Evolutionary conservation across 768 basidiomycete genomes (phyloP).

Genomic region (Russula compacta): DNA sequence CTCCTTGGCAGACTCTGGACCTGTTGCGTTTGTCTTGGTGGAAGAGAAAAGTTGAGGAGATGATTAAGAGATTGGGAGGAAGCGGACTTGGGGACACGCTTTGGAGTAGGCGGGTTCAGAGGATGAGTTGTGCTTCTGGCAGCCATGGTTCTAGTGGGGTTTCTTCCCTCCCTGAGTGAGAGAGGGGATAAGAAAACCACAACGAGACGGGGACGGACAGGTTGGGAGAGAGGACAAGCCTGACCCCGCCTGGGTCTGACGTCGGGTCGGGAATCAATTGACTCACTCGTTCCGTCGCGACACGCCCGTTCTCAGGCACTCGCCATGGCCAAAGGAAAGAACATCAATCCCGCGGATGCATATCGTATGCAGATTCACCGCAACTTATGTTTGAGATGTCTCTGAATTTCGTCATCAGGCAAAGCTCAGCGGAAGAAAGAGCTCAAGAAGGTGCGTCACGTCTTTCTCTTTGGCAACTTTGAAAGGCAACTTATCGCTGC

Average conservation of each 20-base stretch:
- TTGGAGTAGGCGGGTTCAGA: constrained; percentile 34
- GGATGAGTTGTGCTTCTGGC: constrained; percentile 23
- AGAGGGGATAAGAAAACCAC: constrained; percentile 33
- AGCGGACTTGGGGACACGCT: constrained; percentile 61
- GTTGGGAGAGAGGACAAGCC: constrained; percentile 16
- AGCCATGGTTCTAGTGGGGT: constrained; percentile 24
- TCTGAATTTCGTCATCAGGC: constrained; percentile 39
- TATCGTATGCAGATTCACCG: constrained; percentile 49
- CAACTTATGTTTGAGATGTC: background rate
- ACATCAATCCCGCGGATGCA: constrained; percentile 89
- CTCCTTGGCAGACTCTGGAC: constrained; percentile 55
- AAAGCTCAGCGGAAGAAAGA: constrained; percentile 93
- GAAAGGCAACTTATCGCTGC: background rate
- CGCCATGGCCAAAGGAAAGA: constrained; percentile 83
- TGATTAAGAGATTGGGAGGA: constrained; percentile 65
- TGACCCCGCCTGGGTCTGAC: background rate
- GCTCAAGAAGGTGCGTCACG: constrained; percentile 71
- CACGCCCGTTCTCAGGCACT: background rate
- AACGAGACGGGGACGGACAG: constrained; percentile 9
- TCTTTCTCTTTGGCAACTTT: background rate
- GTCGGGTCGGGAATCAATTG: constrained; percentile 14
- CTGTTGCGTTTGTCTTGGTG: constrained; percentile 68
- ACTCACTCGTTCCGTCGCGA: constrained; percentile 18
- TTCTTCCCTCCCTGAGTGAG: constrained; percentile 36
- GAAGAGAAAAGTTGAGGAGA: constrained; percentile 89